These are phyloP conservation scores for Chaetomidium leptoderma DNA, from an alignment of 495 filamentous ascomycete genomes.

Conservation along the genomic window DNA sequence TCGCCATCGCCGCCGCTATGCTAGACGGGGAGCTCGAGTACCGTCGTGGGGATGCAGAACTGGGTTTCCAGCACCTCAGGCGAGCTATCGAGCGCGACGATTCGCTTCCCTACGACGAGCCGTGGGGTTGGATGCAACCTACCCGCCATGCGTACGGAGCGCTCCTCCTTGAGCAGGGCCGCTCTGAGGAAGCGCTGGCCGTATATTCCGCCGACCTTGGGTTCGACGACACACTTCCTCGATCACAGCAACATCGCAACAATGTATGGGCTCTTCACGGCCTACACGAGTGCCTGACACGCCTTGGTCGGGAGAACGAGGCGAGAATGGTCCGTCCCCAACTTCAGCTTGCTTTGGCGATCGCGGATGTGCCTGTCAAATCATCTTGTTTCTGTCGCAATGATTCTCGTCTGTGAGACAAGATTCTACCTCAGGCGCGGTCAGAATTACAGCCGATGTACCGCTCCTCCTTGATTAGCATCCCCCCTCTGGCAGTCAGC, in stretches of 20 bases:
- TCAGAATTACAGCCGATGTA: too few relatives aligned
- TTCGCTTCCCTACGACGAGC: constrained; percentile 59
- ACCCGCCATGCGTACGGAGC: constrained; percentile 62
- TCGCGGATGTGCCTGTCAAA: constrained; percentile 56
- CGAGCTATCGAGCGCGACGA: constrained; percentile 53
- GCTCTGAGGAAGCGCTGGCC: constrained; percentile 48
- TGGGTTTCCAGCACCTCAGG: constrained; percentile 53
- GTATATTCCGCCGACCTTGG: constrained; percentile 63
- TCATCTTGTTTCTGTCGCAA: constrained; percentile 60
- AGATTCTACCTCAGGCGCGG: too few relatives aligned
- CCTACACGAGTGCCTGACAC: constrained; percentile 58
- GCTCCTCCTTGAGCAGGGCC: constrained; percentile 57
- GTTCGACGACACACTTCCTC: constrained; percentile 49
- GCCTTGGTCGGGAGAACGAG: constrained; percentile 46
- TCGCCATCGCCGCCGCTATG: constrained; percentile 58
- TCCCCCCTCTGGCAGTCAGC: too few relatives aligned
- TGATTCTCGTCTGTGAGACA: background rate
- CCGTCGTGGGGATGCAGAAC: constrained; percentile 50
- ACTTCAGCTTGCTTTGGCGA: constrained; percentile 46
- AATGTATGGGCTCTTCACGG: constrained; percentile 69
- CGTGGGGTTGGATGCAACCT: constrained; percentile 69
- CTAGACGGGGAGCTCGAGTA: constrained; percentile 67
- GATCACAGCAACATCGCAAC: constrained; percentile 57
- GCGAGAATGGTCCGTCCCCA: constrained; percentile 47
- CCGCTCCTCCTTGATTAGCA: too few relatives aligned